Percentiles rank a stretch among this genome's conserved stretches.
Conservation (phyloP, 306 rosid species). For the Cucurbita pepo region DNA sequence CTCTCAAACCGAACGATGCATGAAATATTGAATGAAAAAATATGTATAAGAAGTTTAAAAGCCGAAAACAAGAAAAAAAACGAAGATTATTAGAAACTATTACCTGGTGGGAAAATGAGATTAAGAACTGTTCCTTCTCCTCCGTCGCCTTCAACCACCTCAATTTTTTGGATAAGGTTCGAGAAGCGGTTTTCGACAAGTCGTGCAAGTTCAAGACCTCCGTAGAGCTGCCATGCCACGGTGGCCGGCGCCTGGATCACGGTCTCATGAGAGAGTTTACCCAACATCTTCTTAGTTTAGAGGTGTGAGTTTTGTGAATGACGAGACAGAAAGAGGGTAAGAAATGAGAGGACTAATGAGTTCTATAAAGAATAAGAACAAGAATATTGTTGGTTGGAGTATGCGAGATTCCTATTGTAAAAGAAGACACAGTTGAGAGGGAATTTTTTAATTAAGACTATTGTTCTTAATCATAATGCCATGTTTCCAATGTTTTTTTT, state of each 20-base stretch:
- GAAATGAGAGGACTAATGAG: not conserved
- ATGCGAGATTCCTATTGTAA: not conserved
- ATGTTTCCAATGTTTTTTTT: no score
- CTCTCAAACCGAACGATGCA: no score
- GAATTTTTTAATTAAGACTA: not conserved
- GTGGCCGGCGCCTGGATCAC: constrained; percentile 14
- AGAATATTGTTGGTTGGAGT: not conserved
- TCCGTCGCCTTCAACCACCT: constrained; percentile 53
- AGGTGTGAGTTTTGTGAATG: not conserved
- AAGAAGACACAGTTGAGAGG: no score
- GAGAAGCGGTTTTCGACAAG: constrained; percentile 13
- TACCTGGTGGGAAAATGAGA: constrained; percentile 36
- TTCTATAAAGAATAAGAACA: not conserved
- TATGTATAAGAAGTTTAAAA: no score
- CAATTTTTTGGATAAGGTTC: constrained; percentile 13
- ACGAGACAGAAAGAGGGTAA: not conserved
- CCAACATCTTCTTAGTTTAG: not conserved
- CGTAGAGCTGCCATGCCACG: constrained; percentile 18
- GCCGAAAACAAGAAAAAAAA: no score
- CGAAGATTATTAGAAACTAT: not conserved
- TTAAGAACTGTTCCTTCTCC: constrained; percentile 44
- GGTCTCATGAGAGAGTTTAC: constrained; percentile 13
- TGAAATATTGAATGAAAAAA: no score
- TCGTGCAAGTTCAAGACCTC: constrained; percentile 6
- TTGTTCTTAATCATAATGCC: not conserved